Conservation (phyloP, 257 asterid genomes). For the Oldenlandia corymbosa region DNA sequence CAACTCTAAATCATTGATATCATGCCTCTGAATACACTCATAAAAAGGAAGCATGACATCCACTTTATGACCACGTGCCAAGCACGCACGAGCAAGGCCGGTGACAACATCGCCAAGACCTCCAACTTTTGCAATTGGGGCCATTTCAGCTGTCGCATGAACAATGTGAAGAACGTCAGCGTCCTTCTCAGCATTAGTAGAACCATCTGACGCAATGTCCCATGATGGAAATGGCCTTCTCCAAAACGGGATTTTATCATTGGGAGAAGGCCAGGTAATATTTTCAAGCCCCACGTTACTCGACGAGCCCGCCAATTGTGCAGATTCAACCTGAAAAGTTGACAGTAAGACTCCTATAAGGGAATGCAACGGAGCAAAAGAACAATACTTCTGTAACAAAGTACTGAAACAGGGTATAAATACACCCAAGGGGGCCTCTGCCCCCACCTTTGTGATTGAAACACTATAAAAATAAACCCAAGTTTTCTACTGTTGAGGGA, state of each 20-base stretch:
- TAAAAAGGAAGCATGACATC: conserved; percentile 78
- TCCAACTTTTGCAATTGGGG: conserved; percentile 86
- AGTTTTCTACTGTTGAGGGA: too few species aligned
- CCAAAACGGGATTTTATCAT: conserved; percentile 70
- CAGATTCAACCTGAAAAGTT: conserved; percentile 39
- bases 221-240: conserved; percentile 58
- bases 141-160: conserved; percentile 86
- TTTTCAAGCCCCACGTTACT: conserved; percentile 24
- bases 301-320: conserved; percentile 26
- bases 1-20: conserved; percentile 42
- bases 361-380: neutral
- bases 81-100: conserved; percentile 74
- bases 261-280: conserved; percentile 75
- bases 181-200: conserved; percentile 42
- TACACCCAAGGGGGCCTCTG: neutral
- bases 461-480: too few species aligned
- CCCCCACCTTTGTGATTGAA: neutral
- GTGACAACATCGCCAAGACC: conserved; percentile 90
- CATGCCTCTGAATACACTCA: conserved; percentile 61
- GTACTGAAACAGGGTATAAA: neutral
- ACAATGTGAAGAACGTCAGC: conserved; percentile 57
- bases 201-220: conserved; percentile 35
- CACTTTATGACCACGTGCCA: conserved; percentile 63
- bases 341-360: conserved; percentile 16
- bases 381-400: neutral